phyloP scores from a whole-genome alignment of 2,329 filamentous ascomycete species.

The Botrytis aclada region DNA sequence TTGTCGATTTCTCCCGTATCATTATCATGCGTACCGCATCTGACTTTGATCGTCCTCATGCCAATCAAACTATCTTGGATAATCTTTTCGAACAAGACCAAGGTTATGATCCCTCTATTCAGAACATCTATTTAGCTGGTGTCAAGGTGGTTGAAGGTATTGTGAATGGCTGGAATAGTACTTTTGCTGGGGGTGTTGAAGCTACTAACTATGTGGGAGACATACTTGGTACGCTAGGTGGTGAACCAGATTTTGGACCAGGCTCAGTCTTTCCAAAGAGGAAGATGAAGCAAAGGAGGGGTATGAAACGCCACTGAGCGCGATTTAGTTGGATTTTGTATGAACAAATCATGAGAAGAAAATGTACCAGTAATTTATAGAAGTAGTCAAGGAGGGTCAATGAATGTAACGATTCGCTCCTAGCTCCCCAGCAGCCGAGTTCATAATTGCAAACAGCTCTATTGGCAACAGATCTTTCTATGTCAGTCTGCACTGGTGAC shows the following conservation, averaged over 20 bases:
- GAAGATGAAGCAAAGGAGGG: conserved; percentile 3
- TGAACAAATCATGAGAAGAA: neutral
- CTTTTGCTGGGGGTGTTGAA: conserved; percentile 53
- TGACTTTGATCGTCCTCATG: conserved; percentile 67
- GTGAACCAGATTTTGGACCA: conserved; percentile 32
- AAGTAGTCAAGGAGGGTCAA: neutral
- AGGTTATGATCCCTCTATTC: conserved; percentile 58
- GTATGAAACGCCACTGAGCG: neutral
- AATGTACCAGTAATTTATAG: neutral
- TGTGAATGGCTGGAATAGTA: conserved; percentile 55
- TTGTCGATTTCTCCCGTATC: conserved; percentile 62
- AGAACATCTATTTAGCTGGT: conserved; percentile 64
- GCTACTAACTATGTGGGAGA: conserved; percentile 66
- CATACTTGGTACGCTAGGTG: conserved; percentile 66
- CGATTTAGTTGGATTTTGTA: neutral
- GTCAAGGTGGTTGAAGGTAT: conserved; percentile 61
- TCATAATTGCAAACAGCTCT: neutral
- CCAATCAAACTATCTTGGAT: conserved; percentile 51
- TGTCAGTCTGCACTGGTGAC: neutral
- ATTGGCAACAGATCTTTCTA: accelerated
- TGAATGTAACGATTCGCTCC: accelerated
- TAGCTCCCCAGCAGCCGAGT: neutral
- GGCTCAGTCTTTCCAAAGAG: conserved; percentile 9
- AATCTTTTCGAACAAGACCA: conserved; percentile 46
- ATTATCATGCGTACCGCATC: conserved; percentile 65